These are phyloP conservation scores for Elsinoe australis DNA, from an alignment of 2,329 filamentous ascomycete genomes.

Conservation along the genomic window DNA sequence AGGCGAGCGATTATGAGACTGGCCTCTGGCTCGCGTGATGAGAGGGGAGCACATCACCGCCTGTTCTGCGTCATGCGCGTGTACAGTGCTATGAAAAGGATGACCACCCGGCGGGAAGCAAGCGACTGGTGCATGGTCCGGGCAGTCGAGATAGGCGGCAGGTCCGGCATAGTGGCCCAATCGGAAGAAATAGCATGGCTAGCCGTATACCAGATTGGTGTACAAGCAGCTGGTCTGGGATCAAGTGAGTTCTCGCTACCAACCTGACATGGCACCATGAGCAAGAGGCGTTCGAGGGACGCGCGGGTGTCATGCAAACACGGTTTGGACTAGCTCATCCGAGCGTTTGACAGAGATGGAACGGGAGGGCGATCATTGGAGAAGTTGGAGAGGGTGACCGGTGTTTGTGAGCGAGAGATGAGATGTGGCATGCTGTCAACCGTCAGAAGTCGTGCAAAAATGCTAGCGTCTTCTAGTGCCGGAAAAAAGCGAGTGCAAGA, in stretches of 20 bases:
- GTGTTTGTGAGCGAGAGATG: not conserved
- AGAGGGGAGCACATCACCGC: not conserved
- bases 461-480: no score
- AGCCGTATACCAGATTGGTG: constrained; percentile 12
- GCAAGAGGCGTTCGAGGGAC: no score
- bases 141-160: constrained; percentile 10
- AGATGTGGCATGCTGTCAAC: not conserved
- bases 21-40: constrained; percentile 5
- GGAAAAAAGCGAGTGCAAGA: not conserved
- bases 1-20: not conserved
- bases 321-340: not conserved
- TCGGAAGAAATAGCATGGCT: constrained; percentile 14
- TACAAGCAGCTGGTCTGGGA: constrained; percentile 2
- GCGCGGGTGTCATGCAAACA: not conserved
- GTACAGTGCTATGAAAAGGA: not conserved
- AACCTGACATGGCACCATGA: not conserved
- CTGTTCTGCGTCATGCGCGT: constrained; percentile 11
- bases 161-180: constrained; percentile 9
- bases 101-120: constrained; percentile 1
- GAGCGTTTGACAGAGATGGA: not conserved
- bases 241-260: constrained; percentile 8
- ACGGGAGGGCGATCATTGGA: not conserved
- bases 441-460: not conserved
- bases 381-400: not conserved
- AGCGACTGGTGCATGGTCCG: constrained; percentile 10